Conservation (phyloP, 2,329 filamentous ascomycete species). For the Albifimbria verrucaria region DNA sequence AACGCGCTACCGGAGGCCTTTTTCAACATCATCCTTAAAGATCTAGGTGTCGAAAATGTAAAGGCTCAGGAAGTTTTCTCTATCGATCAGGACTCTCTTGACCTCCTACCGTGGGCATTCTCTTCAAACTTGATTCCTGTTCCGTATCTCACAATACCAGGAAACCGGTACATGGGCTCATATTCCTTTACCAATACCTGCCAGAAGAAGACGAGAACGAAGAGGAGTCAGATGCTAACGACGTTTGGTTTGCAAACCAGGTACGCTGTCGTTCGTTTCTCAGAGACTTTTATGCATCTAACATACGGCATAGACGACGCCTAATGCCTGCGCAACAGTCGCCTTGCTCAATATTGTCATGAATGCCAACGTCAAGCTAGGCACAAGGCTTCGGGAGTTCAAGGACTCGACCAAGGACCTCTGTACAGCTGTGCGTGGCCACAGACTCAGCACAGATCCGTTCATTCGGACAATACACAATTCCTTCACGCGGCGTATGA, state of each 20-base stretch:
- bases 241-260: constrained; percentile 94
- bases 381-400: constrained; percentile 67
- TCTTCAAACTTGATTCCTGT: not conserved
- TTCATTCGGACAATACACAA: constrained; percentile 85
- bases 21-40: constrained; percentile 80
- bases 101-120: constrained; percentile 55
- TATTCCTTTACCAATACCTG: constrained; percentile 78
- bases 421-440: constrained; percentile 69
- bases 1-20: constrained; percentile 53
- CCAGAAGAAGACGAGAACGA: constrained; percentile 48
- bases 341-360: constrained; percentile 91
- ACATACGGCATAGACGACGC: constrained; percentile 56
- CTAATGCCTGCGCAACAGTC: constrained; percentile 88
- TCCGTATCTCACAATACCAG: constrained; percentile 34
- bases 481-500: constrained; percentile 76
- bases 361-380: constrained; percentile 70
- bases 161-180: constrained; percentile 76
- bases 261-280: constrained; percentile 36
- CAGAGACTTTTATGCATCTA: constrained; percentile 2
- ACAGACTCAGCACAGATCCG: constrained; percentile 68
- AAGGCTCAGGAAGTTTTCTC: constrained; percentile 74
- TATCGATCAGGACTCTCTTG: constrained; percentile 64
- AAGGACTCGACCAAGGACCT: constrained; percentile 68
- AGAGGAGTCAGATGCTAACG: constrained; percentile 51
- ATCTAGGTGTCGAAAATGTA: constrained; percentile 71